Base-by-base conservation (phyloP, 148 eudicot species). In the Beta vulgaris region DNA sequence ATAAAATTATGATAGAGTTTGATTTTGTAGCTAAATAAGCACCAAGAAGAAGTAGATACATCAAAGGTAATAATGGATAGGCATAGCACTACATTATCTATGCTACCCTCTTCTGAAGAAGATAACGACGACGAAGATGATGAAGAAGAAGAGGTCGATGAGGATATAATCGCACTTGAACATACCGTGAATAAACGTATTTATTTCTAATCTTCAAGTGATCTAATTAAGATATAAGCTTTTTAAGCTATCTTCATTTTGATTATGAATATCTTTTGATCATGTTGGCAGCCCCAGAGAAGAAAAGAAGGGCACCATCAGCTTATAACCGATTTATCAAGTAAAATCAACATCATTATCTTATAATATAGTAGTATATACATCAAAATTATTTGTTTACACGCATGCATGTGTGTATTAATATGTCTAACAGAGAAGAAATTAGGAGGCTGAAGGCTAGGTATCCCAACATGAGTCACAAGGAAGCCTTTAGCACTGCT, bases 401-500 rank as follows among this genome's bases (percentile, higher is more conserved):
- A 9, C 35, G 10, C 46, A 15, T 26, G 40, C 1, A 7, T 57
- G 25, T 40, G 39, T 35, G 43, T 26, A 28, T 43, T 57, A n/a
- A n/a, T n/a, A 44, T 13, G 18, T 26, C 18, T 31, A 21, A 64
- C 79, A 94, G 98, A 75, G 93, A 94, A 78, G 97, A 92, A 80
- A 92, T 94, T 73, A 83, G 79, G 78, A 91, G 98, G 85, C 90
- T 94, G 13, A 94, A 90, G 85, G 80, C 71, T 36, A 79, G 71
- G 69, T 59, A 88, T 84, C 98, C 96, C 32, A 78, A 65, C 73
- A 90, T 94, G 89, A 83, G 86, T 73, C 98, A 94, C 85, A 94
- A 91, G 86, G 91, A 94, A 82, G 98, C 98, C 60, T 94, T 94
- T 79, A 92, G 98, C 85, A 79, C 96, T 74, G 98, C 98, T 67